Percentiles rank a stretch among this genome's conserved stretches.
Evolutionary conservation across 2,329 filamentous ascomycete species (phyloP).

Genomic region (Xylaria arbuscula): DNA sequence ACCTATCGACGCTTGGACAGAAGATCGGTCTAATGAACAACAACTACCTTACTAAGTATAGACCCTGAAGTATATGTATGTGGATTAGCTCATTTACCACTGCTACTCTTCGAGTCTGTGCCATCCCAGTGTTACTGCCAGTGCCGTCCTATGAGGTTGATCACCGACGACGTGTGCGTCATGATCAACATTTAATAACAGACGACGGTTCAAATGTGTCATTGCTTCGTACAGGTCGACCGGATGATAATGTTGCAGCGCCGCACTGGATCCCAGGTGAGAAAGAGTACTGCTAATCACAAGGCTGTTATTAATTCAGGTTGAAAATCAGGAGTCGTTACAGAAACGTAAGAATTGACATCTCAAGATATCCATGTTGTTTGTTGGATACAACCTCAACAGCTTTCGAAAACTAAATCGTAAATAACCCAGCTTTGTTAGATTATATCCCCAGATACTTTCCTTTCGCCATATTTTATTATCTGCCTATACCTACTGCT

Average conservation of each 20-base stretch:
- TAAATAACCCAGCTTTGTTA: neutral
- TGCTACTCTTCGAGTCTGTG: conserved; percentile 3
- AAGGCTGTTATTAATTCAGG: neutral
- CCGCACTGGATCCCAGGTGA: no score
- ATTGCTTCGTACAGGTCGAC: neutral
- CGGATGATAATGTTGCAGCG: no score
- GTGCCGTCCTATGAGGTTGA: neutral
- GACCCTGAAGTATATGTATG: neutral
- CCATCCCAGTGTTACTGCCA: neutral
- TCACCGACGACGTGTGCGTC: conserved; percentile 24
- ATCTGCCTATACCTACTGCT: no score
- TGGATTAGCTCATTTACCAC: conserved; percentile 32
- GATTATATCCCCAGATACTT: neutral
- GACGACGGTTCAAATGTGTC: neutral
- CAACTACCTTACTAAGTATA: neutral
- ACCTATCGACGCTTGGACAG: neutral
- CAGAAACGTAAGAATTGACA: neutral
- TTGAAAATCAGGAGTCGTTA: neutral
- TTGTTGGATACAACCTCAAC: neutral
- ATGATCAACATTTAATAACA: conserved; percentile 32
- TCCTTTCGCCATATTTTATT: neutral
- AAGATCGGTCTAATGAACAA: neutral
- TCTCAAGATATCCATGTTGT: no score
- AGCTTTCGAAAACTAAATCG: neutral
- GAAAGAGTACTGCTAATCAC: neutral